Evolutionary conservation across 78 protist genomes (phyloP), one percentile per base, ranked within the genome.

Genomic region (Tieghemostelium lacteum): DNA sequence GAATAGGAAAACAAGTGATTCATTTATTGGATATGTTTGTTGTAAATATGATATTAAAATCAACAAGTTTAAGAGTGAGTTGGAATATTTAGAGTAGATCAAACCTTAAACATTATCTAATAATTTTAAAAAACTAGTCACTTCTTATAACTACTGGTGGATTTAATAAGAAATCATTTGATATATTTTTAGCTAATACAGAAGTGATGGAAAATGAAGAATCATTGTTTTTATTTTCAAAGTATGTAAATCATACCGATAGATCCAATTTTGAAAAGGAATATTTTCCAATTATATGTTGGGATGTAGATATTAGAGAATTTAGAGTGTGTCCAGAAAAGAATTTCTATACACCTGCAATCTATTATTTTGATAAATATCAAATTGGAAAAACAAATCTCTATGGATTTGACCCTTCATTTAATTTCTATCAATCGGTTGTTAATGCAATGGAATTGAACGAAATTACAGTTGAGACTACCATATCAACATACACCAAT

Each of bases 21-120:
- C 91, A 83, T 29, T 63, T 63, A 16, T 33, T 83, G 29, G 71
- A 83, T 55, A 73, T 69, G 49, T 26, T 42, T 29, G 49, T 74
- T 36, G 22, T 45, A 52, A 28, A 34, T 57, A 24, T 83, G 29
- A 42, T 58, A 28, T 66, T 49, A 14, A 40, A 49, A 29, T 24
- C 65, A 26, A 65, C 63, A 3, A 52, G 72, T 40, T 26, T 83
- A 69, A 83, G 69, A 63, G 91, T 83, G 69, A 34, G 17, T 42
- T 37, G 28, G 3, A 2, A 63, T 64, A 17, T 29, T 29, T 29
- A 22, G 31, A 0, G 31, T 10, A 1, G 17, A 1, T 7, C 50
- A 36, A 52, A 70, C 45, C 19, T 14, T 36, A 45, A 39, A 19
- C n/a, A 12, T 45, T 33, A 45, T 7, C 16, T 19, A 24, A 3